Conservation (phyloP, 169 alveolate species). For the Plasmodium yoelii region DNA sequence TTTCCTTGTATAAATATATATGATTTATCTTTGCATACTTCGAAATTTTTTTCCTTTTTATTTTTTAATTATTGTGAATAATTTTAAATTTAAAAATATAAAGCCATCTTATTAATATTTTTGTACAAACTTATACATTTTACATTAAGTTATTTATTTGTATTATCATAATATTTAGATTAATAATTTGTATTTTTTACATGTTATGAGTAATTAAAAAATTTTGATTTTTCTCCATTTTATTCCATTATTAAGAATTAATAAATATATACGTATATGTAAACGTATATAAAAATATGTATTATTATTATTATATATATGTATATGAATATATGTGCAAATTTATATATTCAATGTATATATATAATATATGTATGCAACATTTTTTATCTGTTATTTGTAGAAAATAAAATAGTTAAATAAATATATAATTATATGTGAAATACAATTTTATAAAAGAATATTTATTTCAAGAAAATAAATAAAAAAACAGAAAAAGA, state of each 20-base stretch:
- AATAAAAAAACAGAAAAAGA: slow-evolving; percentile 8
- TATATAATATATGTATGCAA: background rate
- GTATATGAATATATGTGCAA: slow-evolving; percentile 5
- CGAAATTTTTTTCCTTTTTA: background rate
- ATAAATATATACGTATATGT: slow-evolving; percentile 5
- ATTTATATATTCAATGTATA: slow-evolving; percentile 2
- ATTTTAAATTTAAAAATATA: slow-evolving; percentile 5
- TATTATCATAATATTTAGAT: background rate
- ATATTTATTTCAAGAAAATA: background rate
- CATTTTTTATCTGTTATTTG: slow-evolving; percentile 11
- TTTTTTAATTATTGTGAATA: slow-evolving; percentile 16
- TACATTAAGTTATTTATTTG: slow-evolving; percentile 6
- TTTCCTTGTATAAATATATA: background rate
- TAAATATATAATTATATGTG: slow-evolving; percentile 27
- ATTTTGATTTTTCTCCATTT: background rate
- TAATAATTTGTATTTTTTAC: slow-evolving; percentile 12
- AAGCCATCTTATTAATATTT: background rate
- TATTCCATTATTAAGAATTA: background rate
- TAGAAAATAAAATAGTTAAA: slow-evolving; percentile 30
- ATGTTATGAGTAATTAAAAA: slow-evolving; percentile 10
- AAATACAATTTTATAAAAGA: slow-evolving; percentile 24
- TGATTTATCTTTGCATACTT: background rate
- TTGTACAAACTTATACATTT: background rate
- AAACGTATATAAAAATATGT: slow-evolving; percentile 12
- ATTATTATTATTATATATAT: slow-evolving; percentile 11